These are phyloP conservation scores for Cryptosporidium tyzzeri DNA, from an alignment of 169 alveolate species.

Conservation along the genomic window DNA sequence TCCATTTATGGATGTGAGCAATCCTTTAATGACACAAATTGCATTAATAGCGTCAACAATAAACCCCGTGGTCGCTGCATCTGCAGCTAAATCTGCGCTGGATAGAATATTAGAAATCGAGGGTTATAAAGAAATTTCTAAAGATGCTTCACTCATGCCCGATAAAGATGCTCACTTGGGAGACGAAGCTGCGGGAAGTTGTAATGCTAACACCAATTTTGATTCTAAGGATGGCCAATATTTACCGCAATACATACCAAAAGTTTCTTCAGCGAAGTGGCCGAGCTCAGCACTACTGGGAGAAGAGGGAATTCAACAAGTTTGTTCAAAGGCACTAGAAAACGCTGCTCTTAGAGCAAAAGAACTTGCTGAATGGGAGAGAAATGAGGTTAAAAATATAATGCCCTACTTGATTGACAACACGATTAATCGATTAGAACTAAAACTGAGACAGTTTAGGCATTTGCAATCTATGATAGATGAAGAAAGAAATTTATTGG, in stretches of 20 bases:
- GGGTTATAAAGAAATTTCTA: slow-evolving; percentile 28
- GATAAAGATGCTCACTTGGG: neutral
- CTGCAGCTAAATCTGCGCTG: slow-evolving; percentile 80
- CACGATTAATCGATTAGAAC: slow-evolving; percentile 48
- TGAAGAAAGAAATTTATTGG: slow-evolving; percentile 55
- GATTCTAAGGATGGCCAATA: neutral
- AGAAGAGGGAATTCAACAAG: slow-evolving; percentile 65
- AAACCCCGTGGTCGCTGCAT: slow-evolving; percentile 80
- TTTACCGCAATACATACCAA: slow-evolving; percentile 53
- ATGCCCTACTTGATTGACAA: slow-evolving; percentile 60
- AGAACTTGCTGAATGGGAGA: slow-evolving; percentile 65
- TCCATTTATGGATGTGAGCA: slow-evolving; percentile 78
- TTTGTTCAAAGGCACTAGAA: slow-evolving; percentile 67
- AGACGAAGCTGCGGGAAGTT: neutral
- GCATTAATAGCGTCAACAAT: slow-evolving; percentile 79
- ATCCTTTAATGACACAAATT: slow-evolving; percentile 79
- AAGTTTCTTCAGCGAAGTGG: slow-evolving; percentile 65
- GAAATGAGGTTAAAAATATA: slow-evolving; percentile 30
- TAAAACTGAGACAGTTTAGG: slow-evolving; percentile 45
- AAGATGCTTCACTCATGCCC: neutral
- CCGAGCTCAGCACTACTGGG: slow-evolving; percentile 72
- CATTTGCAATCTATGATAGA: slow-evolving; percentile 72
- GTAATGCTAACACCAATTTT: neutral
- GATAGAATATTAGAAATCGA: slow-evolving; percentile 70
- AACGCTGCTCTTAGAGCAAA: slow-evolving; percentile 68